A percentile compares a stretch with the other conserved stretches of the same genome.
These are phyloP conservation scores for Phytophthora hibernalis DNA, from an alignment of 352 stramenopile genomes.

Conservation along the genomic window DNA sequence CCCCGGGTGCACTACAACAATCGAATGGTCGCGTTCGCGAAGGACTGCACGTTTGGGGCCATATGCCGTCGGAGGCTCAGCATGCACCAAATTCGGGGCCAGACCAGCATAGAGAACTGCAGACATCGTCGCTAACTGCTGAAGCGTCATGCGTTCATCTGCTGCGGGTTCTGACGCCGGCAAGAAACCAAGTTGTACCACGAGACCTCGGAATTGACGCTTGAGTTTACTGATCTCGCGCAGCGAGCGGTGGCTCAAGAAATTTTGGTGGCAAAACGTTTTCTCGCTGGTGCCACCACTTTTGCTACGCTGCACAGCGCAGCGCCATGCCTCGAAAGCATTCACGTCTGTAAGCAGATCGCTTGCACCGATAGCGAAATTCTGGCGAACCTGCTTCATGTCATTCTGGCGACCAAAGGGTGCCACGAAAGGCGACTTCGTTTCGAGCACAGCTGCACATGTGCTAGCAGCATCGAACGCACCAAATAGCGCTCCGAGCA, in stretches of 20 bases:
- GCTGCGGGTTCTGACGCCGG: neutral
- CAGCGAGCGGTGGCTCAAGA: constrained; percentile 64
- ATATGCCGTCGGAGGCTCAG: constrained; percentile 44
- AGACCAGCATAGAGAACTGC: constrained; percentile 84
- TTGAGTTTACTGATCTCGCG: constrained; percentile 78
- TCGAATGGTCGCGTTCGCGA: constrained; percentile 51
- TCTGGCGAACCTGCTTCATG: constrained; percentile 68
- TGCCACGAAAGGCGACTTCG: constrained; percentile 84
- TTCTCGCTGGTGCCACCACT: constrained; percentile 43
- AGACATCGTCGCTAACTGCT: constrained; percentile 66
- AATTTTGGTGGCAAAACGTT: constrained; percentile 76
- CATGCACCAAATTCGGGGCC: constrained; percentile 93
- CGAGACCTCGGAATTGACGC: constrained; percentile 73
- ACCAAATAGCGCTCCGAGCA: constrained; percentile 95
- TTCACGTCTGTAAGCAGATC: constrained; percentile 84
- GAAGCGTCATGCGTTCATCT: constrained; percentile 45
- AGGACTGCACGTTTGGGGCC: constrained; percentile 44
- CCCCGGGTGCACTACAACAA: constrained; percentile 72
- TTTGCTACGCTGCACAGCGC: constrained; percentile 32
- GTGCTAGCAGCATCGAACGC: constrained; percentile 82
- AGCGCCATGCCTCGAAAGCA: constrained; percentile 73
- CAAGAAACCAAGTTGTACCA: constrained; percentile 76
- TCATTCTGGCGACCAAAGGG: constrained; percentile 74
- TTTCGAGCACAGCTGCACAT: constrained; percentile 78
- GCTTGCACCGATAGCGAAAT: constrained; percentile 64